Percentiles rank a stretch among this genome's conserved stretches.
phyloP scores from a whole-genome alignment of 2,329 filamentous ascomycete genomes.

The Fusarium sp. region DNA sequence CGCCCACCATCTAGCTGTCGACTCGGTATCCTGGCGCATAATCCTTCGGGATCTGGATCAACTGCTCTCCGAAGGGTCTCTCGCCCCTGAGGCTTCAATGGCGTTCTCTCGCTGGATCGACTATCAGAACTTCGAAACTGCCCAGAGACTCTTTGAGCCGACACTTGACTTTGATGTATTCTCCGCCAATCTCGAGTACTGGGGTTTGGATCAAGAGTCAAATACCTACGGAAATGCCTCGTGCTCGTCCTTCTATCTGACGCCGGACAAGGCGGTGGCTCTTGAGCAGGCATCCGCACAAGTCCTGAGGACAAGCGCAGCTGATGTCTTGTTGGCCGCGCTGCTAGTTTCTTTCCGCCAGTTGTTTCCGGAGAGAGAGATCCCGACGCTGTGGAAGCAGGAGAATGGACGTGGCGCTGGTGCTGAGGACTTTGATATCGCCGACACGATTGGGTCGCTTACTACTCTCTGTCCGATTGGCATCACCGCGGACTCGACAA shows the following conservation, averaged over 20 bases:
- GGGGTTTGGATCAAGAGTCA: slow-evolving; percentile 56
- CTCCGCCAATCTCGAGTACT: slow-evolving; percentile 58
- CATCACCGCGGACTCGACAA: slow-evolving; percentile 55
- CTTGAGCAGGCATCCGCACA: slow-evolving; percentile 57
- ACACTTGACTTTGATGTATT: slow-evolving; percentile 55
- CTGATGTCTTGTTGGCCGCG: slow-evolving; percentile 65
- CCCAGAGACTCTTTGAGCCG: slow-evolving; percentile 44
- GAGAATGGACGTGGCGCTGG: slow-evolving; percentile 61
- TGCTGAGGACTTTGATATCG: slow-evolving; percentile 61
- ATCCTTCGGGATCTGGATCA: slow-evolving; percentile 63
- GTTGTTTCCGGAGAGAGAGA: slow-evolving; percentile 62
- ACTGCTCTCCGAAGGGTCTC: slow-evolving; percentile 57
- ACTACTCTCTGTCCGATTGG: slow-evolving; percentile 65
- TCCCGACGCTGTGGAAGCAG: slow-evolving; percentile 66
- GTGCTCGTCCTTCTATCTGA: slow-evolving; percentile 57
- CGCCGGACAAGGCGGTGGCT: slow-evolving; percentile 55
- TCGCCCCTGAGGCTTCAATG: slow-evolving; percentile 58
- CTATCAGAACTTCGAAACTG: slow-evolving; percentile 55
- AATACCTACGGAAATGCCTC: slow-evolving; percentile 60
- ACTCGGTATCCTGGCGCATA: slow-evolving; percentile 62
- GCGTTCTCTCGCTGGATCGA: slow-evolving; percentile 63
- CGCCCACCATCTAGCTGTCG: slow-evolving; percentile 64
- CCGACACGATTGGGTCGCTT: slow-evolving; percentile 70
- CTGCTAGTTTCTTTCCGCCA: slow-evolving; percentile 66
- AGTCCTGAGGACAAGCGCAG: slow-evolving; percentile 62